Base-by-base conservation (phyloP, 2,329 filamentous ascomycete genomes). In the Colletotrichum caudatum region DNA sequence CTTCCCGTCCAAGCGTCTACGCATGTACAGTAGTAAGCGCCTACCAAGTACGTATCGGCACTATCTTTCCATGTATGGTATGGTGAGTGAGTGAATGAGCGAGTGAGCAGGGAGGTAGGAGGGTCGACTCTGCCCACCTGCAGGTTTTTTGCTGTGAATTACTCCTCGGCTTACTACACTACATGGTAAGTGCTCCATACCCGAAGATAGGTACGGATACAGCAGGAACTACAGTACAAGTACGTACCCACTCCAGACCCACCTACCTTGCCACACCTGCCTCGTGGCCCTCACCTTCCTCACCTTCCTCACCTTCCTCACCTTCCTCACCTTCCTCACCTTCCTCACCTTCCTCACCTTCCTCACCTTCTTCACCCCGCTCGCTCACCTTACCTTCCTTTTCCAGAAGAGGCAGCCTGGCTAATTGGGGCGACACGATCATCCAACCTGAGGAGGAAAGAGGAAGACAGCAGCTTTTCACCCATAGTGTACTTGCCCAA, bases 281-380 rank as follows among this genome's bases (percentile, higher is more conserved):
- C 16, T 53, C 46, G 46, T 23, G 46, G 46, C 20, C 18, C 16
- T 41, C 18, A 46, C 58, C 26, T 46, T 33, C 50, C 57, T 57
- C 23, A 18, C 57, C 14, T 23, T 7, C 3, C 4, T 46, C 26
- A 46, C 58, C 29, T 48, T 16, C 20, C 39, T 33, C 23, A 5
- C 14, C 54, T 51, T 51, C n/a, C n/a, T n/a, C n/a, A 48, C 63
- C 68, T 62, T 61, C 56, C 57, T 57, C n/a, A n/a, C n/a, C n/a
- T n/a, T n/a, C n/a, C n/a, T n/a, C n/a, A n/a, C 6, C 8, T 9
- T 1, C 8, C 26, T 41, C 50, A 54, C 63, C 68, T 67, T 61
- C 50, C 57, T 57, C 23, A 18, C 57, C 14, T 23, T 7, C 3
- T 9, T 46, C 26, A 46, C 58, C 26, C 29, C 29, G 29, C 29